Conservation (phyloP, 2,329 filamentous ascomycete species). For the Fusarium duplospermum region DNA sequence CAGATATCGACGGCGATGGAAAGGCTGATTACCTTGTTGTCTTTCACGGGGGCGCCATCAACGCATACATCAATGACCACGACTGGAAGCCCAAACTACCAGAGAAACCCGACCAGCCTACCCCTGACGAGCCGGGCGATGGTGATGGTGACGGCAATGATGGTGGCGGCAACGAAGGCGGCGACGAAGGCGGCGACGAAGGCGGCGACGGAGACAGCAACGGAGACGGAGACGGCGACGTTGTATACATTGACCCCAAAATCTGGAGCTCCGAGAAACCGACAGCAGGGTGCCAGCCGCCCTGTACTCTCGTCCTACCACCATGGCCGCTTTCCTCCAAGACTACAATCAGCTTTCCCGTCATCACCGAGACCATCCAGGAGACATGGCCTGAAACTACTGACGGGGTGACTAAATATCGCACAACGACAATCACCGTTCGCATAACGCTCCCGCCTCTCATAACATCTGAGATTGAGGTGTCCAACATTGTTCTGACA, state of each 20-base stretch:
- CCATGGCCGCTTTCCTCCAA: constrained; percentile 11
- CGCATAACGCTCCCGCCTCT: constrained; percentile 20
- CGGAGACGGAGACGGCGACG: neutral
- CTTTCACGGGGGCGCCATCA: constrained; percentile 10
- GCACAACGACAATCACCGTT: constrained; percentile 23
- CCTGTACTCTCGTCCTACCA: neutral
- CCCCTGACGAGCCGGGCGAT: neutral
- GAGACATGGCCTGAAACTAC: constrained; percentile 23
- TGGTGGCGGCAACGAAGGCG: neutral
- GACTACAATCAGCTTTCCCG: constrained; percentile 18
- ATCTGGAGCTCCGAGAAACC: neutral
- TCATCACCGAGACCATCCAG: constrained; percentile 20
- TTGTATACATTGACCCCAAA: neutral
- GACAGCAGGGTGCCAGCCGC: neutral
- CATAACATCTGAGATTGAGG: neutral
- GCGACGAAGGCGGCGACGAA: neutral
- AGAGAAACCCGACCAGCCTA: neutral
- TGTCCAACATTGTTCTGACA: constrained; percentile 20
- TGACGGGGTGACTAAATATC: constrained; percentile 15
- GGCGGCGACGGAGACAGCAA: neutral
- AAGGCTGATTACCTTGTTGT: constrained; percentile 31
- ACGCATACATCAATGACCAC: constrained; percentile 22
- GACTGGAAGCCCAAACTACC: constrained; percentile 6
- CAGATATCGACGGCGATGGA: constrained; percentile 31
- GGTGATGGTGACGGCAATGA: neutral